A percentile compares a stretch with the other conserved stretches of the same genome.
Conservation (phyloP, 768 basidiomycete genomes). For the Hygrophorus russula region DNA sequence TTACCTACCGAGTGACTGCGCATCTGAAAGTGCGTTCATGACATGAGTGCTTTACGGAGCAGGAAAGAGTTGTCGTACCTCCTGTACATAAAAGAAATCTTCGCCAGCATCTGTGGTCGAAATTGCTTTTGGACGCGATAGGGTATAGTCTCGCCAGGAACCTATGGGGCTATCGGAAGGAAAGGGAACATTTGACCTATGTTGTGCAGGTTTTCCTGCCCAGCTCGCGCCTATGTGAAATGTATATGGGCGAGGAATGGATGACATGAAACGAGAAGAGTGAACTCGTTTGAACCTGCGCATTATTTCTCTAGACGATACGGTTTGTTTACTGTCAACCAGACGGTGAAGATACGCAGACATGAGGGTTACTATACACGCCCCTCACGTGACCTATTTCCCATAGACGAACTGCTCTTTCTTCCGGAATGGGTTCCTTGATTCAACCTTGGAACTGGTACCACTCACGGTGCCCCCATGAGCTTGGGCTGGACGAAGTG, state of each 20-base stretch:
- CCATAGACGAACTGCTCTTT: not conserved
- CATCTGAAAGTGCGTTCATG: conserved; percentile 41
- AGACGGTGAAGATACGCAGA: not conserved
- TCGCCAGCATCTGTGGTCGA: conserved; percentile 31
- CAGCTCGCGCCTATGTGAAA: conserved; percentile 75
- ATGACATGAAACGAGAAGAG: conserved; percentile 9
- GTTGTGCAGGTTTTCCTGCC: conserved; percentile 53
- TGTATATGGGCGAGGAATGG: conserved; percentile 37
- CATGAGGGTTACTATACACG: not conserved
- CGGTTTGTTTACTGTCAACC: not conserved
- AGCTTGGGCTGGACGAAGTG: not conserved
- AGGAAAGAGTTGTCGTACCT: conserved; percentile 31
- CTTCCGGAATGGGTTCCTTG: not conserved
- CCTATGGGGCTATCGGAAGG: conserved; percentile 46
- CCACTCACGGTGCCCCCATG: no score
- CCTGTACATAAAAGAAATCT: conserved; percentile 50
- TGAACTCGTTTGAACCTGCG: conserved; percentile 6
- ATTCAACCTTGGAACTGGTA: not conserved
- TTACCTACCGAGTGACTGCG: conserved; percentile 62
- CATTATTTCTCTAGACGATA: conserved; percentile 6
- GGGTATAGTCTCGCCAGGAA: conserved; percentile 57
- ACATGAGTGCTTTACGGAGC: conserved; percentile 2
- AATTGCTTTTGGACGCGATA: conserved; percentile 32
- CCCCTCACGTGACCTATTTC: not conserved
- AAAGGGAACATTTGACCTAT: conserved; percentile 36